These are phyloP conservation scores for Mycena capillaripes DNA, from an alignment of 768 basidiomycete species.

Conservation along the genomic window DNA sequence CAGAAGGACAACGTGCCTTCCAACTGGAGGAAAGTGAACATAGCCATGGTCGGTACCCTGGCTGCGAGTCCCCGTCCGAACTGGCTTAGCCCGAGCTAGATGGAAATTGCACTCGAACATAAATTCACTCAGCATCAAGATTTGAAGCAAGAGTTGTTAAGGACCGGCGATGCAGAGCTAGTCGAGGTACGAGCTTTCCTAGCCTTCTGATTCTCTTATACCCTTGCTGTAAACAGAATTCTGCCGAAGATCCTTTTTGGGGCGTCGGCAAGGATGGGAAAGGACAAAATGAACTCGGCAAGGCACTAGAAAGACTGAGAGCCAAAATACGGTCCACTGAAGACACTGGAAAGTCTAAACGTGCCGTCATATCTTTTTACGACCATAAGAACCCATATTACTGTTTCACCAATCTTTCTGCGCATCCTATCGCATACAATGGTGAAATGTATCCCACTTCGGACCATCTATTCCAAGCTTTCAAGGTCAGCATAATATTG, in stretches of 20 bases:
- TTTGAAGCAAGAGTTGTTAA: constrained; percentile 69
- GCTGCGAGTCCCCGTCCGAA: neutral
- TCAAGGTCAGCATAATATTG: constrained; percentile 60
- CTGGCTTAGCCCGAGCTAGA: constrained; percentile 50
- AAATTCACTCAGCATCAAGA: constrained; percentile 80
- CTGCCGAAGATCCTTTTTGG: constrained; percentile 83
- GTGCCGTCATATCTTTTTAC: too few relatives aligned
- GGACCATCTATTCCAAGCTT: constrained; percentile 82
- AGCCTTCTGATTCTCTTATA: neutral
- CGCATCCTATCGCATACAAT: constrained; percentile 71
- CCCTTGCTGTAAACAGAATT: constrained; percentile 65
- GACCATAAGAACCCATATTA: constrained; percentile 74
- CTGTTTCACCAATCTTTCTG: constrained; percentile 81
- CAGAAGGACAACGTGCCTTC: neutral
- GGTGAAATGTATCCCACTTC: constrained; percentile 79
- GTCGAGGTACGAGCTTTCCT: constrained; percentile 64
- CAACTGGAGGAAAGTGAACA: neutral
- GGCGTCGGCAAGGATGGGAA: constrained; percentile 74
- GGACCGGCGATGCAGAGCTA: constrained; percentile 74
- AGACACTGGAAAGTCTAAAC: too few relatives aligned
- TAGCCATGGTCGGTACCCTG: neutral
- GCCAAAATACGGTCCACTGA: too few relatives aligned
- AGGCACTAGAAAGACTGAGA: constrained; percentile 75
- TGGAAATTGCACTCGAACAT: constrained; percentile 73
- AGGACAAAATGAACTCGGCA: constrained; percentile 82